Evolutionary conservation across 2,329 filamentous ascomycete species (phyloP).

Genomic region (Trichoderma asperellum): DNA sequence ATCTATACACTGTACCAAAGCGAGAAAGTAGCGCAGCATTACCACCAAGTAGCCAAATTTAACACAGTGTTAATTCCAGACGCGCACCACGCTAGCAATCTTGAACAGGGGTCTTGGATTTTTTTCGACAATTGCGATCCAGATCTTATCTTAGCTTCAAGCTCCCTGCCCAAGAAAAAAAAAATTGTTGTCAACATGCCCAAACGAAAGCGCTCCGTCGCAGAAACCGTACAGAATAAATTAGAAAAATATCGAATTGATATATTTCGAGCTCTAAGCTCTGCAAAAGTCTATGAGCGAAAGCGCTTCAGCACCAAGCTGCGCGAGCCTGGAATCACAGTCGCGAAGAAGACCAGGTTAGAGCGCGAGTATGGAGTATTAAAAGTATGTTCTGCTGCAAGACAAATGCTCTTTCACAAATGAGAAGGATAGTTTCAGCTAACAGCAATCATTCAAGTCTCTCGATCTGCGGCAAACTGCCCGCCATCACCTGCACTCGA

Average conservation of each 20-base stretch:
- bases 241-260: constrained; percentile 62
- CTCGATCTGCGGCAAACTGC: constrained; percentile 63
- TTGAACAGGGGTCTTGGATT: not conserved
- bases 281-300: constrained; percentile 75
- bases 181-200: constrained; percentile 47
- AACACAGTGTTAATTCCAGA: not conserved
- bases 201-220: constrained; percentile 59
- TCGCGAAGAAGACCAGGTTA: constrained; percentile 61
- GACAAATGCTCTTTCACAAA: not conserved
- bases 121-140: constrained; percentile 7
- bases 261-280: constrained; percentile 69
- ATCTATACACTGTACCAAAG: not conserved
- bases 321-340: constrained; percentile 50
- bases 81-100: not conserved
- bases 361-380: constrained; percentile 63
- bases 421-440: not conserved
- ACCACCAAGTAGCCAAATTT: not conserved
- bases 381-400: constrained; percentile 46
- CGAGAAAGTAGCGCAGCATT: too few relatives aligned
- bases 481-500: constrained; percentile 58
- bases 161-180: constrained; percentile 3
- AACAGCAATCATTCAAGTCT: constrained; percentile 43
- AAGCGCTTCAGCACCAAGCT: constrained; percentile 71
- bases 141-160: constrained; percentile 28
- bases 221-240: constrained; percentile 52